These are phyloP conservation scores for Jaltomata sinuosa DNA, from an alignment of 257 asterid species.

Conservation along the genomic window DNA sequence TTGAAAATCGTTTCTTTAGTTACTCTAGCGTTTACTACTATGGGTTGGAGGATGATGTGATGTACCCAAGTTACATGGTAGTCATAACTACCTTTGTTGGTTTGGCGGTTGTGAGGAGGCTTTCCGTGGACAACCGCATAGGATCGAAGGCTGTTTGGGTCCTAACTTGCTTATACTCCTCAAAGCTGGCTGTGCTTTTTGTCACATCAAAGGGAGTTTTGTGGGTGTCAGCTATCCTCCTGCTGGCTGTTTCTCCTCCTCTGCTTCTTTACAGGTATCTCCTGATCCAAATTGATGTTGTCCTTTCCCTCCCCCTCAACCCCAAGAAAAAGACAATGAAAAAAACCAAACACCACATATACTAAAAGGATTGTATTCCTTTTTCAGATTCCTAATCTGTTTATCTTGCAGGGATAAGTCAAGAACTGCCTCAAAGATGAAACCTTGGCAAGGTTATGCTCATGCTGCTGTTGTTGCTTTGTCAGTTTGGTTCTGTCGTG, in stretches of 20 bases:
- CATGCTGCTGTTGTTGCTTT: constrained; percentile 85
- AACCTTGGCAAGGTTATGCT: constrained; percentile 88
- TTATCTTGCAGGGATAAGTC: constrained; percentile 68
- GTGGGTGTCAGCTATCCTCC: constrained; percentile 92
- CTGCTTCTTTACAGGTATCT: constrained; percentile 85
- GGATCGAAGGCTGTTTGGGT: constrained; percentile 91
- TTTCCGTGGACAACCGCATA: constrained; percentile 63
- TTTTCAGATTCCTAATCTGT: not conserved
- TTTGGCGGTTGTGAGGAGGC: constrained; percentile 85
- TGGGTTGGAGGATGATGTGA: constrained; percentile 93
- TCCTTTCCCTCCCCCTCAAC: not conserved
- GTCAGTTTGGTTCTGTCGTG: constrained; percentile 90
- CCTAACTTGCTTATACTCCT: constrained; percentile 71
- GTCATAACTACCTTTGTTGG: constrained; percentile 82
- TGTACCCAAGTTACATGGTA: constrained; percentile 98
- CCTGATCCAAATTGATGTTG: constrained; percentile 9
- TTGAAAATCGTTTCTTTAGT: constrained; percentile 79
- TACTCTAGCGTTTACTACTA: constrained; percentile 83
- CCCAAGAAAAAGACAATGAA: not conserved
- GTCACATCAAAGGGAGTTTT: constrained; percentile 78
- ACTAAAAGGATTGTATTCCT: not conserved
- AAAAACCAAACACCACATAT: not conserved
- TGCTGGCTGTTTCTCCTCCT: constrained; percentile 93
- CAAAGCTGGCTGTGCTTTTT: constrained; percentile 86
- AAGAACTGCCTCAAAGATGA: constrained; percentile 83